A percentile compares a stretch with the other conserved stretches of the same genome.
These are phyloP conservation scores for Penicillium samsonianum DNA, from an alignment of 495 filamentous ascomycete species.

Conservation along the genomic window DNA sequence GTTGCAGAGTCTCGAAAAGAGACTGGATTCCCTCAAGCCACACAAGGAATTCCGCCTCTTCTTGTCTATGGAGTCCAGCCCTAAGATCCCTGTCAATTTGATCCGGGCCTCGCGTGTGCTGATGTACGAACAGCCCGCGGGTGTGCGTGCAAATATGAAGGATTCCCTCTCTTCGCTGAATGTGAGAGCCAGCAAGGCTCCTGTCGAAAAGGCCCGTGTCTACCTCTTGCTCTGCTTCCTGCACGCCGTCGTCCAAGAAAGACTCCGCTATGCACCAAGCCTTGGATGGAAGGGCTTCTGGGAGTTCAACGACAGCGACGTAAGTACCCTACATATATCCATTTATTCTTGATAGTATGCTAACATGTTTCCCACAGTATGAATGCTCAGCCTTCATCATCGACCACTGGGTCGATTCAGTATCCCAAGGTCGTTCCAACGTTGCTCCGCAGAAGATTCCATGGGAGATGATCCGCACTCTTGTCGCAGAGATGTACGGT, in stretches of 20 bases:
- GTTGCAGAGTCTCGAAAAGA: constrained; percentile 96
- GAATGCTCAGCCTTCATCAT: constrained; percentile 96
- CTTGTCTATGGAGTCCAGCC: constrained; percentile 96
- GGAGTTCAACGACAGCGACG: constrained; percentile 99
- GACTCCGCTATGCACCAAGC: constrained; percentile 90
- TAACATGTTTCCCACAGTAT: constrained; percentile 62
- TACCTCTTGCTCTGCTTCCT: constrained; percentile 93
- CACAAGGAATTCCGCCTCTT: constrained; percentile 93
- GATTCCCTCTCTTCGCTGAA: constrained; percentile 86
- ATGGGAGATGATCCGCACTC: constrained; percentile 94
- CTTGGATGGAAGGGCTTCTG: constrained; percentile 99
- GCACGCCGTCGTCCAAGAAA: constrained; percentile 94
- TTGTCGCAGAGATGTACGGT: constrained; percentile 92
- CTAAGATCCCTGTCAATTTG: constrained; percentile 95
- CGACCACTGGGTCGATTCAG: constrained; percentile 87
- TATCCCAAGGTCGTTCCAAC: constrained; percentile 83
- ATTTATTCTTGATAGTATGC: constrained; percentile 8
- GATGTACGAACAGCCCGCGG: constrained; percentile 98
- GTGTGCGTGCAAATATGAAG: constrained; percentile 97
- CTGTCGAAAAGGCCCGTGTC: constrained; percentile 86
- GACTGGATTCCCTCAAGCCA: constrained; percentile 91
- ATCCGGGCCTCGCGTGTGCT: constrained; percentile 90
- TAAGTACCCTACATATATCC: constrained; percentile 50
- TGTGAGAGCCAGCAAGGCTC: constrained; percentile 73
- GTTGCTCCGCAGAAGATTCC: constrained; percentile 90